Base-by-base conservation (phyloP, 2,329 filamentous ascomycete species). In the Cytospora schulzeri region DNA sequence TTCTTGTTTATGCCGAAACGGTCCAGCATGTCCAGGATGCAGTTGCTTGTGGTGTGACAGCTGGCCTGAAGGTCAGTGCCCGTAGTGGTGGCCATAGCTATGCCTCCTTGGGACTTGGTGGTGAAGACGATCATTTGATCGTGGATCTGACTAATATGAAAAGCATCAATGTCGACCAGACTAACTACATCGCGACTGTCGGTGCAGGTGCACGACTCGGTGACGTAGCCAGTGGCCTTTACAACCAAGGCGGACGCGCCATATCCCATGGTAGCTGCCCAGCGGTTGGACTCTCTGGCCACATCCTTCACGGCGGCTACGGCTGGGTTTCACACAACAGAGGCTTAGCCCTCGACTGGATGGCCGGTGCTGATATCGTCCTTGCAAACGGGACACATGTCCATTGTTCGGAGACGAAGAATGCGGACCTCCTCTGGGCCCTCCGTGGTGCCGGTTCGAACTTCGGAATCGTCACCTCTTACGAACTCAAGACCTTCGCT, bases 181-280 rank as follows among this genome's bases (percentile, higher is more conserved):
- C 66, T 7, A 81, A 76, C 4, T 73, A 75, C 2, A 74, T 80
- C 52, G 81, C 77, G 0, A 76, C 73, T 26, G 76, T 83, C 17
- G 78, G 83, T 60, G 79, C 79, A 15, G 84, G 84, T 22, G 78
- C 83, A 1, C 74, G 83, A 12, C 73, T 86, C 2, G 84, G 83
- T 0, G 78, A 81, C 58, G 75, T 82, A 8, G 79, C 78, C 0
- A 71, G 66, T 4, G 75, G 79, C 66, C 70, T 82, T 4, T 77
- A 75, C 57, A 69, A 71, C 19, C 74, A 80, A 58, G 76, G 75
- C 0, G 69, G 65, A 68, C 79, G 71, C 17, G 81, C 78, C 2
- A 73, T 85, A 4, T 74, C 79, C 29, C 82, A 85, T 57, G 82
- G 83, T n/a, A 83, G 81, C 1, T 85, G 83, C 67, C 81, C 83